Percentiles rank a stretch among this genome's conserved stretches.
phyloP scores from a whole-genome alignment of 768 basidiomycete species.

The Phylloporus sp. region DNA sequence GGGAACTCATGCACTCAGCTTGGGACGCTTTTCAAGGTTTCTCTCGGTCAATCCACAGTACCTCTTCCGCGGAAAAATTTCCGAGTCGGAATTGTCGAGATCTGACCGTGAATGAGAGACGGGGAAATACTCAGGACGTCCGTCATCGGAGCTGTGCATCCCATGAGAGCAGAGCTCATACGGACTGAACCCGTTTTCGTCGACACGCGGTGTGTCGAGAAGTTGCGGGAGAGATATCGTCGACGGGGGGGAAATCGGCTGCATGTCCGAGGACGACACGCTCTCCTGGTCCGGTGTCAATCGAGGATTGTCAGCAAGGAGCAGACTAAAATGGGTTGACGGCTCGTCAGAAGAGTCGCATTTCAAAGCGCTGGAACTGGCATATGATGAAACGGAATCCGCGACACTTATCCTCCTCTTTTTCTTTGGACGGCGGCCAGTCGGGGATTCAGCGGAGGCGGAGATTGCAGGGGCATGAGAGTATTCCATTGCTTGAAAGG shows the following conservation, averaged over 20 bases:
- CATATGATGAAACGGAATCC: conserved; percentile 33
- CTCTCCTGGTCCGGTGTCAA: conserved; percentile 32
- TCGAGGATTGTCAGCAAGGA: conserved; percentile 26
- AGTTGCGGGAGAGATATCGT: conserved; percentile 28
- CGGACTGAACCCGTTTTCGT: conserved; percentile 22
- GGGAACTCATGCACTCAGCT: conserved; percentile 24
- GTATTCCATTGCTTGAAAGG: conserved; percentile 38
- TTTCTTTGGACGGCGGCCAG: conserved; percentile 29
- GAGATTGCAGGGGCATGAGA: conserved; percentile 32
- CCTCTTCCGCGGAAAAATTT: conserved; percentile 22
- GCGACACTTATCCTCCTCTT: conserved; percentile 34
- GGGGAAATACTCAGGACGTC: conserved; percentile 31
- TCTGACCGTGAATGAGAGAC: conserved; percentile 35
- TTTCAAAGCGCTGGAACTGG: conserved; percentile 25
- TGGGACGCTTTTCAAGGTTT: conserved; percentile 23
- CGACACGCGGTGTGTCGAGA: conserved; percentile 18
- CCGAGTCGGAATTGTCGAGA: conserved; percentile 27
- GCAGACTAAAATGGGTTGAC: conserved; percentile 15
- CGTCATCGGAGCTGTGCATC: conserved; percentile 18
- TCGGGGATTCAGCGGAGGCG: conserved; percentile 26
- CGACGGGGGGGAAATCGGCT: conserved; percentile 28
- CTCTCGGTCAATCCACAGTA: conserved; percentile 16
- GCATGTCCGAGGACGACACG: conserved; percentile 31
- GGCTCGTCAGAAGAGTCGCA: conserved; percentile 23
- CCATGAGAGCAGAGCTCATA: conserved; percentile 26